These are phyloP conservation scores for Irpex lacteus DNA, from an alignment of 1,284 basidiomycete genomes.

Conservation along the genomic window DNA sequence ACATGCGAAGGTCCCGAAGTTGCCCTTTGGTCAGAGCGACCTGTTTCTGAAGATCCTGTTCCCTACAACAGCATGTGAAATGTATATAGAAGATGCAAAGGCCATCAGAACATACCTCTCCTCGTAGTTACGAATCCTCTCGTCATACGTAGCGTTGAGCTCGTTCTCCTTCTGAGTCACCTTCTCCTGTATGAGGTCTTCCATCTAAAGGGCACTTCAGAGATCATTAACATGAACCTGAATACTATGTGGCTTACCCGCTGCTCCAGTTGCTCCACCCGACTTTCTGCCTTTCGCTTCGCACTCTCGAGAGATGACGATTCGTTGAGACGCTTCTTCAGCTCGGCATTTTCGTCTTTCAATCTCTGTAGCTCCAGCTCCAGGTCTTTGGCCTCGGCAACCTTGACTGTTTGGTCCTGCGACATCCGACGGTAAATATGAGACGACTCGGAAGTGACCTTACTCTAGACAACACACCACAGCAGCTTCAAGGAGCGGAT, in stretches of 20 bases:
- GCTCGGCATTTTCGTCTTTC: constrained; percentile 76
- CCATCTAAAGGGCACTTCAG: constrained; percentile 60
- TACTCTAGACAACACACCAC: constrained; percentile 53
- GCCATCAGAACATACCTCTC: constrained; percentile 62
- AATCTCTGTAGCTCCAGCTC: constrained; percentile 71
- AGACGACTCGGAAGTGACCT: background rate
- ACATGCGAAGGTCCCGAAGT: constrained; percentile 84
- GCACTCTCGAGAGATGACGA: constrained; percentile 65
- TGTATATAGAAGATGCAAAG: background rate
- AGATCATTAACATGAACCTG: background rate
- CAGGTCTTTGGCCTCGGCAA: constrained; percentile 74
- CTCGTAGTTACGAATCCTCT: constrained; percentile 92
- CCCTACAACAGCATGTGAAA: constrained; percentile 46
- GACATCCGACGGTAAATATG: background rate
- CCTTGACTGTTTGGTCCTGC: constrained; percentile 87
- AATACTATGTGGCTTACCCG: constrained; percentile 51
- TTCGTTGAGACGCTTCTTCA: constrained; percentile 72
- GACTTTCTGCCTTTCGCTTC: constrained; percentile 73
- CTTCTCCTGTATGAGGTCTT: constrained; percentile 82
- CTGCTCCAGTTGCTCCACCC: constrained; percentile 77
- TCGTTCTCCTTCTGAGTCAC: constrained; percentile 92
- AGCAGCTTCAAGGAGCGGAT: constrained; percentile 90
- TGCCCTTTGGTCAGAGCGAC: constrained; percentile 84
- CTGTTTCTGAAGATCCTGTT: constrained; percentile 89
- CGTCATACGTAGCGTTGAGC: constrained; percentile 94